Evolutionary conservation across 2,329 filamentous ascomycete genomes (phyloP).

Genomic region (Diatrype stigma): DNA sequence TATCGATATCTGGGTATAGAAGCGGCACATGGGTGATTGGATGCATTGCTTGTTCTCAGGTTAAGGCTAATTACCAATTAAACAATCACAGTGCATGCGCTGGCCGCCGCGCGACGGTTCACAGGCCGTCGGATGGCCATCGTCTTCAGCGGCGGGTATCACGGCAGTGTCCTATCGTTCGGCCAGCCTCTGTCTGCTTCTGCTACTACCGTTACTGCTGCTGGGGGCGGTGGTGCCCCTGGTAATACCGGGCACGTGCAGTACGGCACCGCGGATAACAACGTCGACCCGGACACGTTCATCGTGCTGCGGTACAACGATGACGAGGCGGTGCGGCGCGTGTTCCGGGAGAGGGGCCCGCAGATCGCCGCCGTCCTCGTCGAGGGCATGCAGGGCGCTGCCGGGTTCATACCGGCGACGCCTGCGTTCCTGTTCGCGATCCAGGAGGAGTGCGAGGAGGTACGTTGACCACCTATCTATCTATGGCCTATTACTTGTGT

Average conservation of each 20-base stretch:
- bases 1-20: too few species aligned
- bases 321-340: constrained; percentile 36
- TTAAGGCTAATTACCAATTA: too few species aligned
- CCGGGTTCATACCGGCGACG: constrained; percentile 50
- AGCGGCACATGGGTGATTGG: too few species aligned
- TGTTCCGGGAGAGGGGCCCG: constrained; percentile 34
- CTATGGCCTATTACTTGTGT: too few species aligned
- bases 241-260: constrained; percentile 18
- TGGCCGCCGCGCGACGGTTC: constrained; percentile 49
- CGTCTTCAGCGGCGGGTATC: constrained; percentile 48
- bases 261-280: constrained; percentile 34
- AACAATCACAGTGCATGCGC: too few species aligned
- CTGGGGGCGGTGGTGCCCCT: constrained; percentile 15
- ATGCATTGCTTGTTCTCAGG: too few species aligned
- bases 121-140: constrained; percentile 42
- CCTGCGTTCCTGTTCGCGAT: constrained; percentile 49
- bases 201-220: too few species aligned
- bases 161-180: constrained; percentile 51
- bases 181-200: constrained; percentile 15
- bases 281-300: constrained; percentile 51
- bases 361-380: constrained; percentile 60
- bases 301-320: constrained; percentile 62
- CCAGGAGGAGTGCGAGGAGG: constrained; percentile 40
- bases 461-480: too few species aligned
- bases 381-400: constrained; percentile 63